Evolutionary conservation across 2,329 filamentous ascomycete species (phyloP).

Genomic region (Phyllosticta paracitricarpa): DNA sequence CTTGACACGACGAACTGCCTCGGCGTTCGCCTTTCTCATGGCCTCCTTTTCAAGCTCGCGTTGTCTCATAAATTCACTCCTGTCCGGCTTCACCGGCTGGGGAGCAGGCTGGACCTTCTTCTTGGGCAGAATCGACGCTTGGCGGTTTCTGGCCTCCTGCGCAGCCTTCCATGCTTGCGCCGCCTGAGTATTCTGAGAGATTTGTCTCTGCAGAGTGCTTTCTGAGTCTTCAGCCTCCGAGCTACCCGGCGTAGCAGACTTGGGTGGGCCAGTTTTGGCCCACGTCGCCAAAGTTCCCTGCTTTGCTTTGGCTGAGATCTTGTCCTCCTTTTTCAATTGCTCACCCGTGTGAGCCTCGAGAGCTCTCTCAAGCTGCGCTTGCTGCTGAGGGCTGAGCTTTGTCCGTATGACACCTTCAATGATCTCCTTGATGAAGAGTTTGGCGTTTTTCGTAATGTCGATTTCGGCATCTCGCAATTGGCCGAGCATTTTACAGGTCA

Average conservation of each 20-base stretch:
- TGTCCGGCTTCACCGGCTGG: slow-evolving; percentile 29
- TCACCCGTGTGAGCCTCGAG: slow-evolving; percentile 44
- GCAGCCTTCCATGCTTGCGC: slow-evolving; percentile 18
- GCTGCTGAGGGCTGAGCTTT: slow-evolving; percentile 71
- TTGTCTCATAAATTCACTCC: slow-evolving; percentile 57
- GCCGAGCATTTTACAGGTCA: slow-evolving; percentile 74
- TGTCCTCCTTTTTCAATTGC: slow-evolving; percentile 22
- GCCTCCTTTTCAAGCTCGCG: slow-evolving; percentile 67
- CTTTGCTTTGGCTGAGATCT: slow-evolving; percentile 16
- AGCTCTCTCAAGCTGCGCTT: slow-evolving; percentile 64
- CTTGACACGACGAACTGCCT: slow-evolving; percentile 60
- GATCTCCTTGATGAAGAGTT: slow-evolving; percentile 55
- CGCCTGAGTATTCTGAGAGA: slow-evolving; percentile 31
- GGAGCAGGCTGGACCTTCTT: slow-evolving; percentile 13
- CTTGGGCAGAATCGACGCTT: slow-evolving; percentile 6
- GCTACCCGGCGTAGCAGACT: background rate
- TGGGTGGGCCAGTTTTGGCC: slow-evolving; percentile 1
- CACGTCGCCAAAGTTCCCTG: slow-evolving; percentile 16
- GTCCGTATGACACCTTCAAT: slow-evolving; percentile 58
- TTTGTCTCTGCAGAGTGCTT: slow-evolving; percentile 36
- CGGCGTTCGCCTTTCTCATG: slow-evolving; percentile 62
- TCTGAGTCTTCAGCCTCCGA: slow-evolving; percentile 4
- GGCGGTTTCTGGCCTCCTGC: slow-evolving; percentile 13
- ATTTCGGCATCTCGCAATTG: slow-evolving; percentile 71
- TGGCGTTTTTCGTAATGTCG: slow-evolving; percentile 52